These are phyloP conservation scores for Penicillium roqueforti DNA, from an alignment of 495 filamentous ascomycete genomes.

Conservation along the genomic window DNA sequence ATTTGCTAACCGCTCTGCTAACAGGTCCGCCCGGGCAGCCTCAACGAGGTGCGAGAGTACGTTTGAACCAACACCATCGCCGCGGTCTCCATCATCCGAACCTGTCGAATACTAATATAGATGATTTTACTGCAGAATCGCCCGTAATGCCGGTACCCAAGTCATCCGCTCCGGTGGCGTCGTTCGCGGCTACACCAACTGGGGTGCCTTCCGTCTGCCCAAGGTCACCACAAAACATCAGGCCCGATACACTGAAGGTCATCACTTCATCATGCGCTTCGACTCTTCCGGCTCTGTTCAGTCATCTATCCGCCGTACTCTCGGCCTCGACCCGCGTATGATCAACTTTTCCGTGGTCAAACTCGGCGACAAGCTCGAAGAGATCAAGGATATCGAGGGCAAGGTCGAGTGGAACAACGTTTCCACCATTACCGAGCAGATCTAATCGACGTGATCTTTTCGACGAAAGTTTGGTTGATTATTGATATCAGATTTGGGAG, in stretches of 20 bases:
- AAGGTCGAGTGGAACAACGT: slow-evolving; percentile 54
- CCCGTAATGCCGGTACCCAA: slow-evolving; percentile 75
- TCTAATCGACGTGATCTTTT: slow-evolving; percentile 12
- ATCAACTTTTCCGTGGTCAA: slow-evolving; percentile 82
- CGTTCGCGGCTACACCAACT: slow-evolving; percentile 87
- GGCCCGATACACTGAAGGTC: slow-evolving; percentile 71
- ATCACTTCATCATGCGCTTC: slow-evolving; percentile 98
- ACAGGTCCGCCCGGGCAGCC: slow-evolving; percentile 83
- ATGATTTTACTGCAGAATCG: slow-evolving; percentile 55
- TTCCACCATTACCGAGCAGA: slow-evolving; percentile 28
- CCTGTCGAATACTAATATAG: slow-evolving; percentile 14
- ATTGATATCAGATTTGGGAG: slow-evolving; percentile 10
- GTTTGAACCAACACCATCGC: slow-evolving; percentile 23
- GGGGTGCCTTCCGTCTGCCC: slow-evolving; percentile 85
- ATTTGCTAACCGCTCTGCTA: slow-evolving; percentile 10
- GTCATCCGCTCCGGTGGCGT: slow-evolving; percentile 85
- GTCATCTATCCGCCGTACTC: slow-evolving; percentile 62
- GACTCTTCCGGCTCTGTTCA: slow-evolving; percentile 70
- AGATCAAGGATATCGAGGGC: slow-evolving; percentile 60
- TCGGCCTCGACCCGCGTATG: slow-evolving; percentile 87
- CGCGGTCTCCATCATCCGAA: slow-evolving; percentile 4
- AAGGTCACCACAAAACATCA: slow-evolving; percentile 70
- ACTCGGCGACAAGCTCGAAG: slow-evolving; percentile 71
- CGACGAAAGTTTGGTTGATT: slow-evolving; percentile 3
- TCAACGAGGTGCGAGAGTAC: slow-evolving; percentile 93